Conservation (phyloP, 2,329 filamentous ascomycete species). For the Fusarium sublunatum region DNA sequence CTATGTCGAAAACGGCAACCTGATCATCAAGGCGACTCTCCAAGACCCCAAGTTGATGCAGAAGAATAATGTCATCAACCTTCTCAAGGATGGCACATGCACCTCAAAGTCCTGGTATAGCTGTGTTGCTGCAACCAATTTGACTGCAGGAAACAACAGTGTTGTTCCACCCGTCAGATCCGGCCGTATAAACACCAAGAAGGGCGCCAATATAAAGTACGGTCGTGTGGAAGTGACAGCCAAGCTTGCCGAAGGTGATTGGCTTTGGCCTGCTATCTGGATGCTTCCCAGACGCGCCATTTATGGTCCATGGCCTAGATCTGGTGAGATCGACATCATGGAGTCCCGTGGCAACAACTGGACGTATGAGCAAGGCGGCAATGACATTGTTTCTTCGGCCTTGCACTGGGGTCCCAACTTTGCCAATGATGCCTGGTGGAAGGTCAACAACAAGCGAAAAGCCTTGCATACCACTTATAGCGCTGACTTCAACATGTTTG, state of each 20-base stretch:
- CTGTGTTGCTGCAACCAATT: constrained; percentile 80
- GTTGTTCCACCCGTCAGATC: constrained; percentile 83
- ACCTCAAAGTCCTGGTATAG: constrained; percentile 66
- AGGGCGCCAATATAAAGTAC: constrained; percentile 78
- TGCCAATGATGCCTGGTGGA: constrained; percentile 83
- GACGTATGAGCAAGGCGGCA: constrained; percentile 79
- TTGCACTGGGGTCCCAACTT: constrained; percentile 84
- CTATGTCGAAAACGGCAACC: constrained; percentile 74
- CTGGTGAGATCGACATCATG: constrained; percentile 85
- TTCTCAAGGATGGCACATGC: constrained; percentile 74
- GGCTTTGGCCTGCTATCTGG: constrained; percentile 94
- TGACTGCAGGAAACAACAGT: constrained; percentile 74
- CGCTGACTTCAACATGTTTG: constrained; percentile 77
- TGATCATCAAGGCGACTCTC: constrained; percentile 81
- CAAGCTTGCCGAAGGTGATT: constrained; percentile 80
- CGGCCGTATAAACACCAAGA: constrained; percentile 80
- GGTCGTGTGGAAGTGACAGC: constrained; percentile 84
- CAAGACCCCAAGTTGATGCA: constrained; percentile 75
- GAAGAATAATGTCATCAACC: constrained; percentile 74
- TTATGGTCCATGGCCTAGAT: constrained; percentile 82
- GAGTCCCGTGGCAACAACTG: constrained; percentile 87
- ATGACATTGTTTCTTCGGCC: constrained; percentile 82
- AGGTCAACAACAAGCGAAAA: constrained; percentile 80
- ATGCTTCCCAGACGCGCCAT: constrained; percentile 79
- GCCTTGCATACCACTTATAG: constrained; percentile 81